A percentile compares a stretch with the other conserved stretches of the same genome.
Conservation (phyloP, 257 asterid species). For the Leptodermis oblonga region DNA sequence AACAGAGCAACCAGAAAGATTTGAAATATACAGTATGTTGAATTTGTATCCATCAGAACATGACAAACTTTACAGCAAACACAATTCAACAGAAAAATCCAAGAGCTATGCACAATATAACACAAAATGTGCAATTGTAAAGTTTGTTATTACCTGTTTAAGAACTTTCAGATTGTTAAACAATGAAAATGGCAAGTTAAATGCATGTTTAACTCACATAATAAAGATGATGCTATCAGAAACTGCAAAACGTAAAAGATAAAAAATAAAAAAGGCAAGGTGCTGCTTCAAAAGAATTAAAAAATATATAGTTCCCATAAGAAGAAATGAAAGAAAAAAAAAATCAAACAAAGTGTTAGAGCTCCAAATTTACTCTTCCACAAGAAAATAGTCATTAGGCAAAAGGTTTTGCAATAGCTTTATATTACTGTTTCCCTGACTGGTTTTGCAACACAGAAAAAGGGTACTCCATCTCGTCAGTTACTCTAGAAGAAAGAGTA, state of each 20-base stretch:
- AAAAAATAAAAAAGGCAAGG: neutral
- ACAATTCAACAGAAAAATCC: neutral
- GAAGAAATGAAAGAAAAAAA: neutral
- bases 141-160: neutral
- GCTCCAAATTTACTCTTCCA: neutral
- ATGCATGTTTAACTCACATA: neutral
- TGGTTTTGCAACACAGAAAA: neutral
- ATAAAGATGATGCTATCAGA: neutral
- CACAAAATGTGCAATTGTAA: no score
- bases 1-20: neutral
- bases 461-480: neutral
- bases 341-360: neutral
- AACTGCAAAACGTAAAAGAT: no score
- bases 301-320: neutral
- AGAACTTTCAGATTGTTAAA: neutral
- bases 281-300: neutral
- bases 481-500: neutral
- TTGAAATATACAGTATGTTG: neutral
- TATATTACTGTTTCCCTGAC: neutral
- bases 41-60: slow-evolving; percentile 1
- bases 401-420: neutral
- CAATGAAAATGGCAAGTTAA: neutral
- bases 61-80: neutral
- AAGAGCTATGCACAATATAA: no score
- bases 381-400: neutral